These are phyloP conservation scores for Paracorniculantispora psalliotae DNA, from an alignment of 2,329 filamentous ascomycete species.

Conservation along the genomic window DNA sequence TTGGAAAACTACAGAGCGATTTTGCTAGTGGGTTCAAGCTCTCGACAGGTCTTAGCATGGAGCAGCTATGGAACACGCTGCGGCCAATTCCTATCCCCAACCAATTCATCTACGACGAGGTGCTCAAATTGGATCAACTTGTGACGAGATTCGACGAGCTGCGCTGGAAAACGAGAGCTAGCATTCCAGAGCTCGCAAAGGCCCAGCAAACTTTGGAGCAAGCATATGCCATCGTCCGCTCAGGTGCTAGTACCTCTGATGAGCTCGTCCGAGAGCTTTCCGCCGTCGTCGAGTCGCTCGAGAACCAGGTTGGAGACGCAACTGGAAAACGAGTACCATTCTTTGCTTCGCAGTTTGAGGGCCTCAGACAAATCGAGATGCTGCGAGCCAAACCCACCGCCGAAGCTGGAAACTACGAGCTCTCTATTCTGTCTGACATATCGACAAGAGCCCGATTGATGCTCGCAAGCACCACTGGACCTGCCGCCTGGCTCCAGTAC, in stretches of 20 bases:
- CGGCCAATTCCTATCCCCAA: slow-evolving; percentile 56
- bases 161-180: slow-evolving; percentile 52
- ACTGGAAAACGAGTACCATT: slow-evolving; percentile 42
- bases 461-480: slow-evolving; percentile 28
- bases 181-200: slow-evolving; percentile 46
- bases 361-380: slow-evolving; percentile 47
- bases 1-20: slow-evolving; percentile 42
- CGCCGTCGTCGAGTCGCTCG: slow-evolving; percentile 48
- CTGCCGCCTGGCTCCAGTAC: slow-evolving; percentile 39
- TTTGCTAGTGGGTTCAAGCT: slow-evolving; percentile 70
- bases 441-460: slow-evolving; percentile 30
- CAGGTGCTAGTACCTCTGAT: slow-evolving; percentile 34
- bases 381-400: slow-evolving; percentile 27
- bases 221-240: slow-evolving; percentile 51
- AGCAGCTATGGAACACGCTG: slow-evolving; percentile 68
- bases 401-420: slow-evolving; percentile 28
- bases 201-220: slow-evolving; percentile 51
- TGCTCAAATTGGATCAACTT: slow-evolving; percentile 49
- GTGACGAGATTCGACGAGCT: slow-evolving; percentile 56
- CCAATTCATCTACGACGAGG: slow-evolving; percentile 39
- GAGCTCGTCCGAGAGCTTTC: slow-evolving; percentile 46
- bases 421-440: slow-evolving; percentile 44
- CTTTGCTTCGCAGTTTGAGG: slow-evolving; percentile 52
- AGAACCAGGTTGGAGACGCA: slow-evolving; percentile 39
- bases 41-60: slow-evolving; percentile 74